A percentile compares a stretch with the other conserved stretches of the same genome.
Conservation (phyloP, 2,329 filamentous ascomycete genomes). For the Colletotrichum orbiculare region DNA sequence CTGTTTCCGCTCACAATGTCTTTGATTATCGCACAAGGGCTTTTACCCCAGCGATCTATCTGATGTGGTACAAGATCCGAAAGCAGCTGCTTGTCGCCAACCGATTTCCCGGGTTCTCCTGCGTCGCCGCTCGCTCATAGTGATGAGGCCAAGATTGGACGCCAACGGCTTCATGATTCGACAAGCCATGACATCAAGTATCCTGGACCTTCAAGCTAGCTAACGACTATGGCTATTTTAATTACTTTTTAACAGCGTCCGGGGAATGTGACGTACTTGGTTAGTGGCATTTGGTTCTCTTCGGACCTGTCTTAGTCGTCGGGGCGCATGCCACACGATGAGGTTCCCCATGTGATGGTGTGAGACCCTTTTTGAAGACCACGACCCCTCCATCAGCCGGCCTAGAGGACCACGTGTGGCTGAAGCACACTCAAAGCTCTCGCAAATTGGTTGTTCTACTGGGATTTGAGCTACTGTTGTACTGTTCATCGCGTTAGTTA, state of each 20-base stretch:
- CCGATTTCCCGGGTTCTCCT: too few species aligned
- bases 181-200: background rate
- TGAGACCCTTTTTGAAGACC: conserved; percentile 15
- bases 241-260: background rate
- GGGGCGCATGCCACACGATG: conserved; percentile 25
- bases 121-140: too few species aligned
- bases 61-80: background rate
- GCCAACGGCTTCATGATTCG: background rate
- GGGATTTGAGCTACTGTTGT: background rate
- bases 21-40: background rate
- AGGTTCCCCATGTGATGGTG: conserved; percentile 23
- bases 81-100: too few species aligned
- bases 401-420: conserved; percentile 20
- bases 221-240: background rate
- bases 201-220: background rate
- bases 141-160: too few species aligned
- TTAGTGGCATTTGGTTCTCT: background rate
- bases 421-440: conserved; percentile 8
- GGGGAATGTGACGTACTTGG: conserved; percentile 3
- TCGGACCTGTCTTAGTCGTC: conserved; percentile 21
- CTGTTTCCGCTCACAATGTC: background rate
- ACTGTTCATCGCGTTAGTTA: conserved; percentile 20
- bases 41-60: background rate
- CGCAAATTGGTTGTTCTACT: too few species aligned
- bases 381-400: conserved; percentile 16